These are phyloP conservation scores for Sclerotinia nivalis DNA, from an alignment of 2,329 filamentous ascomycete species.

Conservation along the genomic window DNA sequence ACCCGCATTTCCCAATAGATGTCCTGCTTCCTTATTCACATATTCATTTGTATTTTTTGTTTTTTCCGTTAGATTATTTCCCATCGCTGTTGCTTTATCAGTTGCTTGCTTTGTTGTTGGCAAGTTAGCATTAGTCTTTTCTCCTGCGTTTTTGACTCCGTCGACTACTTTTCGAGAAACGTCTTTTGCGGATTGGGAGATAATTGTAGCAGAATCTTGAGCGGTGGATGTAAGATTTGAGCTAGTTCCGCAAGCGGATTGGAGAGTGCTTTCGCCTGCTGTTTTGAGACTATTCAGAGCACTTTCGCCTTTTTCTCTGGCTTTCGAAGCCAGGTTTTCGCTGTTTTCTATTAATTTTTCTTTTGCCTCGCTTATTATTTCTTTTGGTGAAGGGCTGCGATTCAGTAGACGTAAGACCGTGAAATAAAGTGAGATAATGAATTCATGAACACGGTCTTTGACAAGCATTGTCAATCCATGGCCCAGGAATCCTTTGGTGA, in stretches of 20 bases:
- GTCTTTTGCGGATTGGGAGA: not conserved
- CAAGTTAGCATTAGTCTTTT: not conserved
- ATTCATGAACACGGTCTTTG: slow-evolving; percentile 73
- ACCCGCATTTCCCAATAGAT: slow-evolving; percentile 38
- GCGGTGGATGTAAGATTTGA: not conserved
- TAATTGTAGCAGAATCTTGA: not conserved
- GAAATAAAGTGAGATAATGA: slow-evolving; percentile 73
- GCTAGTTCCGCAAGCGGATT: not conserved
- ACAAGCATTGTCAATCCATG: slow-evolving; percentile 86
- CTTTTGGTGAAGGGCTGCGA: slow-evolving; percentile 47
- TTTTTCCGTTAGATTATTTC: slow-evolving; percentile 27
- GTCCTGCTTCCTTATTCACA: slow-evolving; percentile 33
- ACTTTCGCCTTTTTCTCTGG: slow-evolving; percentile 31
- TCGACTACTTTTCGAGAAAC: not conserved
- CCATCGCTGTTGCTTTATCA: slow-evolving; percentile 18
- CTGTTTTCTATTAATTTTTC: slow-evolving; percentile 28
- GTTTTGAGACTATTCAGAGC: slow-evolving; percentile 17
- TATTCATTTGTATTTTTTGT: slow-evolving; percentile 28
- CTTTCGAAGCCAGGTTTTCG: slow-evolving; percentile 27
- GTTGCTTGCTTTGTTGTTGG: not conserved
- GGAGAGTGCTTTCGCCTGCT: not conserved
- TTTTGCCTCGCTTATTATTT: slow-evolving; percentile 44
- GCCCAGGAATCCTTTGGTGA: slow-evolving; percentile 80
- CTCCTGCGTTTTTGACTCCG: not conserved
- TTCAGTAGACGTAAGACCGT: slow-evolving; percentile 53